Evolutionary conservation across 495 filamentous ascomycete species (phyloP).

Genomic region (Venustampulla echinocandica): DNA sequence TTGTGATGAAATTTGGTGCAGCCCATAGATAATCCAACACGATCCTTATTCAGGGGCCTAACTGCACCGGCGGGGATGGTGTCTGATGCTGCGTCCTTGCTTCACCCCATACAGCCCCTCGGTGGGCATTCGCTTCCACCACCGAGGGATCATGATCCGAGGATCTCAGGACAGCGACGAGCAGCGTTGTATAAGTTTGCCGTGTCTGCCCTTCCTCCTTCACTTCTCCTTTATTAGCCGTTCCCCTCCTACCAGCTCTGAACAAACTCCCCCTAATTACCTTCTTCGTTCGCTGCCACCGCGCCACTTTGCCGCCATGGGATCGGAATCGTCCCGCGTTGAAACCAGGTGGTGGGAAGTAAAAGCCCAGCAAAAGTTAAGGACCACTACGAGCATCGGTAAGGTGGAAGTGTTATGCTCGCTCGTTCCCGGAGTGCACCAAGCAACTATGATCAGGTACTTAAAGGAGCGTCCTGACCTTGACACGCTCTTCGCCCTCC

Average conservation of each 20-base stretch:
- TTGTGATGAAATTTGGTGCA: background rate
- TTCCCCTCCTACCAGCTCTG: background rate
- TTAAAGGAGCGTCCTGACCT: slow-evolving; percentile 1
- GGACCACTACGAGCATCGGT: background rate
- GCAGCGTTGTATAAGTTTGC: background rate
- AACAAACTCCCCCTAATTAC: background rate
- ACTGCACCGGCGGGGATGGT: background rate
- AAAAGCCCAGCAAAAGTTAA: slow-evolving; percentile 2
- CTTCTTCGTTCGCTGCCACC: background rate
- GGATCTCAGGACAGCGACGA: background rate
- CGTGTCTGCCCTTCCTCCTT: background rate
- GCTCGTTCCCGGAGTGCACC: background rate
- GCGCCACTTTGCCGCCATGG: background rate
- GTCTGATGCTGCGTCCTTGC: background rate
- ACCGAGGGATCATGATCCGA: background rate
- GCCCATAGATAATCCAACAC: background rate
- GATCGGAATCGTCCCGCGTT: slow-evolving; percentile 2
- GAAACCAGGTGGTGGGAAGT: background rate
- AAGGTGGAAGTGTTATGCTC: slow-evolving; percentile 2
- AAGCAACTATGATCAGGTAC: background rate
- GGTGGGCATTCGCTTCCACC: background rate
- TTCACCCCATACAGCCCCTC: background rate
- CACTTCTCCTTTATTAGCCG: background rate
- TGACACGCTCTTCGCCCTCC: slow-evolving; percentile 1
- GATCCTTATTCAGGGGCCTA: background rate